phyloP scores from a whole-genome alignment of 768 basidiomycete genomes.

The Kwoniella sp. region DNA sequence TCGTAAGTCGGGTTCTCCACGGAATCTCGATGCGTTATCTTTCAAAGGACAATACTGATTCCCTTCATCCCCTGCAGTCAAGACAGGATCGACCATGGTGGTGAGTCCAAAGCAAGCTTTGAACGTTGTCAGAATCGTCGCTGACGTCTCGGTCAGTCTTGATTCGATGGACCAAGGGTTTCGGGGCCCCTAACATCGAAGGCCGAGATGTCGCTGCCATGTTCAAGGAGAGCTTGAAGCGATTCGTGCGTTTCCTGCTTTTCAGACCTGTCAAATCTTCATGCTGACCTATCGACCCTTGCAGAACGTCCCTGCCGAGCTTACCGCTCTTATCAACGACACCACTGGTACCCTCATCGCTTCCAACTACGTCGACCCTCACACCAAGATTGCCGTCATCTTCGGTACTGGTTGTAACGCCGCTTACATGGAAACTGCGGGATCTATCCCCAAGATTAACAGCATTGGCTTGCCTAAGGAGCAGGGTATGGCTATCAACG shows the following conservation, averaged over 20 bases:
- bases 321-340: constrained; percentile 92
- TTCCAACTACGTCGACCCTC: constrained; percentile 89
- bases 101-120: constrained; percentile 26
- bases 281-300: neutral
- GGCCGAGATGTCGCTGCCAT: constrained; percentile 89
- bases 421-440: constrained; percentile 91
- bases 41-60: neutral
- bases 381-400: constrained; percentile 89
- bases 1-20: constrained; percentile 63
- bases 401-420: constrained; percentile 99
- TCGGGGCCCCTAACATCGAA: constrained; percentile 87
- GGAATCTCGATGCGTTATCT: neutral
- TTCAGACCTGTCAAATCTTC: neutral
- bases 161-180: constrained; percentile 99
- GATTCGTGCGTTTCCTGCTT: constrained; percentile 63
- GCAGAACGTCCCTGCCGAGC: constrained; percentile 77
- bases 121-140: neutral
- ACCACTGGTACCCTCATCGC: constrained; percentile 98
- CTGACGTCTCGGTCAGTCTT: constrained; percentile 60
- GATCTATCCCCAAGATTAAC: constrained; percentile 80
- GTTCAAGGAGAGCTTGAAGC: constrained; percentile 79
- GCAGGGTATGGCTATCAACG: constrained; percentile 89
- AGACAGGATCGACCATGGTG: constrained; percentile 85
- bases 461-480: constrained; percentile 66
- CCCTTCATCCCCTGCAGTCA: constrained; percentile 63